These are phyloP conservation scores for Waltergamsia citrina DNA, from an alignment of 2,329 filamentous ascomycete species.

Conservation along the genomic window DNA sequence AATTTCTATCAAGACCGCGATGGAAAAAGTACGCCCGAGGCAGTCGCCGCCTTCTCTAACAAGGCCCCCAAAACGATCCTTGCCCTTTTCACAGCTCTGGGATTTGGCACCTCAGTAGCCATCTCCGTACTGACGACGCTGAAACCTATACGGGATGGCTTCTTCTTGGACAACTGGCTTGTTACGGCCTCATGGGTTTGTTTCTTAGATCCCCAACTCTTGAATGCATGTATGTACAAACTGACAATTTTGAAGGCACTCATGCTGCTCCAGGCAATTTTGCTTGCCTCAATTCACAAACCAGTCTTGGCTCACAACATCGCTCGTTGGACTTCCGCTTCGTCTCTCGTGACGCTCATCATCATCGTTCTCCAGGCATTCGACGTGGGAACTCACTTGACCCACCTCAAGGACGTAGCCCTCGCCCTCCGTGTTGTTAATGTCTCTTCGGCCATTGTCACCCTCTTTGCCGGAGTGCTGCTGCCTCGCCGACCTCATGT, in stretches of 20 bases:
- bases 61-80: conserved; percentile 46
- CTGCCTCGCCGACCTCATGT: conserved; percentile 62
- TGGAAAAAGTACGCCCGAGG: conserved; percentile 57
- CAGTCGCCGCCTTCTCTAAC: conserved; percentile 52
- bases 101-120: conserved; percentile 45
- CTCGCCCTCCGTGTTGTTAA: conserved; percentile 37
- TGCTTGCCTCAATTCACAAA: conserved; percentile 36
- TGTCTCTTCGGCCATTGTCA: conserved; percentile 30
- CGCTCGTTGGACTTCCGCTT: conserved; percentile 41
- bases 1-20: conserved; percentile 59
- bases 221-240: not conserved
- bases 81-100: conserved; percentile 41
- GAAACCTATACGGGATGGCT: conserved; percentile 18
- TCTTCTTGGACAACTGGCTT: conserved; percentile 50
- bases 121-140: conserved; percentile 43
- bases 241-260: conserved; percentile 27
- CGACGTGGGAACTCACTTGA: conserved; percentile 18
- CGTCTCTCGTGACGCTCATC: conserved; percentile 31
- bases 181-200: conserved; percentile 52
- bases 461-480: conserved; percentile 38
- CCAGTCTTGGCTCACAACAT: conserved; percentile 43
- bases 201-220: not conserved
- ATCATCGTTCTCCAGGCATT: conserved; percentile 35
- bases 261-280: conserved; percentile 40
- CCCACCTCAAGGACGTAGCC: conserved; percentile 21